A percentile compares a stretch with the other conserved stretches of the same genome.
Evolutionary conservation across 2,329 filamentous ascomycete genomes (phyloP).

Genomic region (Apiospora kogelbergensis): DNA sequence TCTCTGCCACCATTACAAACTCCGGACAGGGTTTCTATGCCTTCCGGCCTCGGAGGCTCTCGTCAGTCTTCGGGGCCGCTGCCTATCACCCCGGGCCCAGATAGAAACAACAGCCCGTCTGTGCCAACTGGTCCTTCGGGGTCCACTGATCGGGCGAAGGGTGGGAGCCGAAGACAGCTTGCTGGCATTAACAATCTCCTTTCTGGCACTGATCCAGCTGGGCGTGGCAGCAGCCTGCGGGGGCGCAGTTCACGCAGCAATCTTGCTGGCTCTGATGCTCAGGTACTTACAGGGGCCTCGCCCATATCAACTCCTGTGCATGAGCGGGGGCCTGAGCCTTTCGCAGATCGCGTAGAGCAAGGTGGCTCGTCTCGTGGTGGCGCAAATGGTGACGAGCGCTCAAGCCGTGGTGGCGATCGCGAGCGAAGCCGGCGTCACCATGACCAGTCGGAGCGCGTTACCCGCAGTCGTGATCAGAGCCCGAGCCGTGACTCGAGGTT

Average conservation of each 20-base stretch:
- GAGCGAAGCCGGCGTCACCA: conserved; percentile 39
- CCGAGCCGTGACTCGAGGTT: conserved; percentile 39
- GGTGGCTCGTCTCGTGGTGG: conserved; percentile 29
- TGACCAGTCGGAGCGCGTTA: conserved; percentile 42
- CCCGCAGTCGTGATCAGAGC: conserved; percentile 50
- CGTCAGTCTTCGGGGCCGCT: conserved; percentile 25
- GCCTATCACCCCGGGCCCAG: conserved; percentile 21
- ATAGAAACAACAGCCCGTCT: conserved; percentile 28
- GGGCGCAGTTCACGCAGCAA: conserved; percentile 40
- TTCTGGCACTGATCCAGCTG: conserved; percentile 47
- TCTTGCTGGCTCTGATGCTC: conserved; percentile 54
- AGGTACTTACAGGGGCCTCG: conserved; percentile 56
- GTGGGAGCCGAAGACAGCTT: conserved; percentile 51
- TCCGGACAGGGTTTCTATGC: conserved; percentile 30
- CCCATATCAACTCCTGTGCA: conserved; percentile 48
- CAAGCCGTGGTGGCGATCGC: conserved; percentile 34
- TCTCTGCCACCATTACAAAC: conserved; percentile 31
- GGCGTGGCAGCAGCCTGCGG: conserved; percentile 36
- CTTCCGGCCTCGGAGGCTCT: conserved; percentile 24
- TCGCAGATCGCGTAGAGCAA: conserved; percentile 34
- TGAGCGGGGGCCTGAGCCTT: conserved; percentile 45
- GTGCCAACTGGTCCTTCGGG: conserved; percentile 34
- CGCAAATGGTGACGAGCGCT: conserved; percentile 31
- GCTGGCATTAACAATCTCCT: conserved; percentile 60
- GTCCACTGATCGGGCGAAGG: conserved; percentile 33